These are phyloP conservation scores for Aureobasidium uvarum DNA, from an alignment of 2,329 filamentous ascomycete species.

Conservation along the genomic window DNA sequence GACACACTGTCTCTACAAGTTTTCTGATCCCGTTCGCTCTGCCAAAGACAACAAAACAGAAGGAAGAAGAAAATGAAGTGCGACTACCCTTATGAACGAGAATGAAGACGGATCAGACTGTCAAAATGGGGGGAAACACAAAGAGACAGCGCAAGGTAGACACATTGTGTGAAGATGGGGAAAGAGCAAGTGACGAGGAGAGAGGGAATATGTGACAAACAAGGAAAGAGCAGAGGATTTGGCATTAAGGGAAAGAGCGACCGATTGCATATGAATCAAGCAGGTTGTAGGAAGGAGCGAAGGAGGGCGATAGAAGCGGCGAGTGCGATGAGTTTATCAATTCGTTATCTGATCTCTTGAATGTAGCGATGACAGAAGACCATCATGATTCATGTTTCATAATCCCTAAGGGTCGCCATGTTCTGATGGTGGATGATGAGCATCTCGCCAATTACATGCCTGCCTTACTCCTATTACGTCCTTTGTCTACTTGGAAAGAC, in stretches of 20 bases:
- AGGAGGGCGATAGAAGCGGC: neutral
- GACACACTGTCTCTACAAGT: too few species aligned
- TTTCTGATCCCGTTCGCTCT: too few species aligned
- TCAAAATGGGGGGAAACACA: too few species aligned
- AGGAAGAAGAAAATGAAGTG: too few species aligned
- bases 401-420: neutral
- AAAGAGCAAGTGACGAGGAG: too few species aligned
- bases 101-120: too few species aligned
- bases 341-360: neutral
- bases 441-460: neutral
- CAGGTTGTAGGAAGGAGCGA: neutral
- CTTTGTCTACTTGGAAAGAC: neutral
- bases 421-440: neutral
- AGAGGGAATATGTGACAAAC: neutral
- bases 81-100: too few species aligned
- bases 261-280: neutral
- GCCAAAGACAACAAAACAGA: too few species aligned
- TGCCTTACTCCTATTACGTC: neutral
- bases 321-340: too few species aligned
- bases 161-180: too few species aligned
- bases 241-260: neutral
- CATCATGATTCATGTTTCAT: neutral
- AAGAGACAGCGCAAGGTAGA: too few species aligned
- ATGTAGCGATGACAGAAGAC: neutral
- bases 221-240: neutral